Conservation (phyloP, 805 yeast species). For the Saccharomycopsis babjevae region DNA sequence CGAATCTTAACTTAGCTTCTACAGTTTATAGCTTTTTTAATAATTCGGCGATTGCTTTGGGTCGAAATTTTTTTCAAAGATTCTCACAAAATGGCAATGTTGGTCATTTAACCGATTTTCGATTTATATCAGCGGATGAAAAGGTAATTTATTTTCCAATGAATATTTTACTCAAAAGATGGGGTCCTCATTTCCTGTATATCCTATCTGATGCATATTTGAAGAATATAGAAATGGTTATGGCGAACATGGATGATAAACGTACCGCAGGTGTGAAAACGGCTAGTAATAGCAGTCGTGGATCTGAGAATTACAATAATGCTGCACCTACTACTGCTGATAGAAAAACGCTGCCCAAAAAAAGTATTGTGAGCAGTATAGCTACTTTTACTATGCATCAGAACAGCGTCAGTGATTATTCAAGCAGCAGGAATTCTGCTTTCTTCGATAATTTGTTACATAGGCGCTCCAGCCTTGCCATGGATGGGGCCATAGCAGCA, state of each 20-base stretch:
- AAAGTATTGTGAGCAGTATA: slow-evolving; percentile 2
- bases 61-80: slow-evolving; percentile 62
- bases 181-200: slow-evolving; percentile 66
- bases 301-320: neutral
- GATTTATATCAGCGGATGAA: slow-evolving; percentile 61
- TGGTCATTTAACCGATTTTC: slow-evolving; percentile 56
- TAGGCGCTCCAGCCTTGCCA: neutral
- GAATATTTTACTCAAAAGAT: slow-evolving; percentile 53
- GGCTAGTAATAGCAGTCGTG: neutral
- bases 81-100: slow-evolving; percentile 31
- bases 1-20: slow-evolving; percentile 38
- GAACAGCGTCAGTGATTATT: neutral
- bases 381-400: neutral
- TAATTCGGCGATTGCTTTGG: slow-evolving; percentile 67
- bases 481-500: neutral
- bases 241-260: neutral
- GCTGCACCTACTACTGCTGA: neutral
- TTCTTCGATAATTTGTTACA: neutral
- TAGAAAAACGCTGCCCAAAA: neutral
- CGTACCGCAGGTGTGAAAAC: neutral
- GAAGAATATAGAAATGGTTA: slow-evolving; percentile 29
- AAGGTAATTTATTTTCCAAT: slow-evolving; percentile 55
- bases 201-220: slow-evolving; percentile 56
- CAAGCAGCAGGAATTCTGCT: neutral
- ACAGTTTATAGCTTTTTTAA: slow-evolving; percentile 64